phyloP scores from a whole-genome alignment of 2,329 filamentous ascomycete species.

The Beauveria bassiana region DNA sequence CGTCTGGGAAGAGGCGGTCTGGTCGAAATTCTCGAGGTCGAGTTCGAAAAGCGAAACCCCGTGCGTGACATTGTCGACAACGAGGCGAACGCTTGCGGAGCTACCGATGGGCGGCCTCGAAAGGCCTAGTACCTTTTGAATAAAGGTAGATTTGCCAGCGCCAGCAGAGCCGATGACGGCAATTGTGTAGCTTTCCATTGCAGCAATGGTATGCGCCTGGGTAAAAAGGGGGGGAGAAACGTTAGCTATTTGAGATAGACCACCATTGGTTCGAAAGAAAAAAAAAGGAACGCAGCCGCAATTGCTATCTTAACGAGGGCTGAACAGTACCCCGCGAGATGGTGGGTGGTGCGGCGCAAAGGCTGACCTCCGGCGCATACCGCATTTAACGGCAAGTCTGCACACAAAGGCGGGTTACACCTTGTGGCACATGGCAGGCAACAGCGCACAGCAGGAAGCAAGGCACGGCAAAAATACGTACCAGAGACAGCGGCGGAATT shows the following conservation, averaged over 20 bases:
- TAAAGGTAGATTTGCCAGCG: conserved; percentile 61
- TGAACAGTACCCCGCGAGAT: background rate
- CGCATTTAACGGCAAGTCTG: background rate
- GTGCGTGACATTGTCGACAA: conserved; percentile 50
- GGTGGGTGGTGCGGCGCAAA: background rate
- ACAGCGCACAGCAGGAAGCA: background rate
- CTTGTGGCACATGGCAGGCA: background rate
- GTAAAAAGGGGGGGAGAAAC: background rate
- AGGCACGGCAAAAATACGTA: conserved; percentile 20
- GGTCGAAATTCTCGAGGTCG: conserved; percentile 57
- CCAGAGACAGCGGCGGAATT: conserved; percentile 26
- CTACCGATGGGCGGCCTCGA: conserved; percentile 44
- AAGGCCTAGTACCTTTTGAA: conserved; percentile 54
- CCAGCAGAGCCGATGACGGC: conserved; percentile 59
- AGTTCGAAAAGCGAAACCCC: conserved; percentile 57
- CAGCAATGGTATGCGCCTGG: conserved; percentile 24
- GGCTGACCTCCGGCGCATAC: background rate
- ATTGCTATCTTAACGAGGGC: background rate
- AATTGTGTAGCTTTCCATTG: conserved; percentile 56
- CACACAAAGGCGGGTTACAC: background rate
- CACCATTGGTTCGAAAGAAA: background rate
- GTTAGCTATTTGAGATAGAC: background rate
- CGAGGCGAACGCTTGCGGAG: conserved; percentile 48
- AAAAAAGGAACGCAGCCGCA: conserved; percentile 12
- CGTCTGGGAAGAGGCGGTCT: conserved; percentile 42